Percentiles rank a stretch among this genome's conserved stretches.
These are phyloP conservation scores for Hypoxylon rickii DNA, from an alignment of 495 filamentous ascomycete genomes.

Conservation along the genomic window DNA sequence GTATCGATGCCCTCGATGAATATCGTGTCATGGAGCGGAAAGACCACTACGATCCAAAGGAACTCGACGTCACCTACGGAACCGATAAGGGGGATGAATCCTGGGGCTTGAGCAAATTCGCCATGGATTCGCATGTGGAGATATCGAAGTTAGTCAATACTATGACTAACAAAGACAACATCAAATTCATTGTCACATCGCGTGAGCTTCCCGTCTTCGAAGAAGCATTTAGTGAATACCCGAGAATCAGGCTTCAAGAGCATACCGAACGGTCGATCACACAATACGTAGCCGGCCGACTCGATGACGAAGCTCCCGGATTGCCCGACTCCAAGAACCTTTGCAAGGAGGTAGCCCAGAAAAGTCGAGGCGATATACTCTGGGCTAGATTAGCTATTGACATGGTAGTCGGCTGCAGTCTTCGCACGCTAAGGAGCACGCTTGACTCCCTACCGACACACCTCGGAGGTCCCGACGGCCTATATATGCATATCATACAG, in stretches of 20 bases:
- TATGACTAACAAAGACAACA: conserved; percentile 31
- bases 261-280: conserved; percentile 38
- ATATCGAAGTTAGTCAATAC: conserved; percentile 33
- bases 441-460: conserved; percentile 35
- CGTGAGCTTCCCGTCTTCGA: conserved; percentile 38
- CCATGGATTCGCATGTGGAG: conserved; percentile 33
- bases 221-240: conserved; percentile 28
- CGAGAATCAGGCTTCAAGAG: conserved; percentile 36
- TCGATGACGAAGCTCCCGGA: conserved; percentile 37
- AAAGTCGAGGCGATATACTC: conserved; percentile 38
- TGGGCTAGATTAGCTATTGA: conserved; percentile 41
- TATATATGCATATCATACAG: conserved; percentile 42
- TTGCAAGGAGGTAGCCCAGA: conserved; percentile 36
- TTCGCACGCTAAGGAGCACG: conserved; percentile 30
- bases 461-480: conserved; percentile 37
- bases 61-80: conserved; percentile 35
- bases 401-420: conserved; percentile 37
- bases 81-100: conserved; percentile 32
- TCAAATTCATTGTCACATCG: conserved; percentile 35
- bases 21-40: conserved; percentile 41
- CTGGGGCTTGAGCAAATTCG: conserved; percentile 41
- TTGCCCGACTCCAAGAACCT: conserved; percentile 36
- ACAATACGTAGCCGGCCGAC: conserved; percentile 37
- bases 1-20: conserved; percentile 40
- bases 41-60: conserved; percentile 34